Evolutionary conservation across 441 rosid species (phyloP), one percentile per base, ranked within the genome.

Genomic region (Populus hybrid): DNA sequence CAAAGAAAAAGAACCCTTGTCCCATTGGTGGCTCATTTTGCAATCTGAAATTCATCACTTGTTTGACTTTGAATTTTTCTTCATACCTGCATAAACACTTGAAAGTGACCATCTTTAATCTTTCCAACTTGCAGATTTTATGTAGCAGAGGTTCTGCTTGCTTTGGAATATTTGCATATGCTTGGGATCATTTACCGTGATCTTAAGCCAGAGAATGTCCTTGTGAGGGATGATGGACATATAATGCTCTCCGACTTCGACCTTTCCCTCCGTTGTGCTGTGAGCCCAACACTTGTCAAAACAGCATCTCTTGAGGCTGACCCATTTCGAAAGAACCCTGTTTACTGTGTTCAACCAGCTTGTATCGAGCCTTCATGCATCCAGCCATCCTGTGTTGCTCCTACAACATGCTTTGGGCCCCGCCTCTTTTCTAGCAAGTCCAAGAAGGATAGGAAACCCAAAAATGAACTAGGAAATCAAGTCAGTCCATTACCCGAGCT

Each of bases 171-270:
- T 82, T 91, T 94, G 79, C 98, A 94, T 82, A 94, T 94, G 98
- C 91, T 94, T 24, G 98, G 98, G 67, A 88, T 94, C 74, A 87
- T 94, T 67, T 94, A 94, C 80, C 94, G 97, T 0, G 98, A 92
- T 82, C 94, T 94, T 64, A 94, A 94, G 90, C 98, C 98, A 46
- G 97, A 94, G 81, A 94, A 94, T 82, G 95, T 94, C 40, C 90
- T 94, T 23, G 98, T 94, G 75, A 86, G 98, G 79, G 98, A 94
- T 69, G 98, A 94, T 72, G 98, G 98, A 67, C 98, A 94, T 76
- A 92, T 92, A 84, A 94, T 94, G 98, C 94, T 94, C 67, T 94
- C 97, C 3, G 98, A 92, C 80, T 94, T 94, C 82, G 98, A 94
- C 78, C 94, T 94, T 64, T 92, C 98, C 32, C 94, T 94, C 57